Evolutionary conservation across 148 eudicot genomes (phyloP).

Genomic region (Vaccinium myrtillus): DNA sequence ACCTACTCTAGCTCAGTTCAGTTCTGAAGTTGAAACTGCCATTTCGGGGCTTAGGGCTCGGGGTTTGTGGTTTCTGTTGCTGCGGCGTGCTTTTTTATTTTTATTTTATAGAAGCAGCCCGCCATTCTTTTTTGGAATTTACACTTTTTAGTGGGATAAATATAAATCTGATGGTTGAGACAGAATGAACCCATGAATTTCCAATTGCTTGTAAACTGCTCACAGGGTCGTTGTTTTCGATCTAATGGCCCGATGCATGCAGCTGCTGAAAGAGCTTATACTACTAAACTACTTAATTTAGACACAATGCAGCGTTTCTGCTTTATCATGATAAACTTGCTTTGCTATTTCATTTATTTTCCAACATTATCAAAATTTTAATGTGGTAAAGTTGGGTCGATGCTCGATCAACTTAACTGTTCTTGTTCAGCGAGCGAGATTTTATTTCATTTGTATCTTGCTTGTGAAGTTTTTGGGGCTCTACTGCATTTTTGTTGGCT

Average conservation of each 20-base stretch:
- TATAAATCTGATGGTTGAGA: slow-evolving; percentile 11
- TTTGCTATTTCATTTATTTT: neutral
- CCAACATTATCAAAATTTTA: neutral
- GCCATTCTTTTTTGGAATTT: slow-evolving; percentile 24
- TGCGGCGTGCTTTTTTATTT: slow-evolving; percentile 43
- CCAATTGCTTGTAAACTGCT: neutral
- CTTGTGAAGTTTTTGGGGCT: too few species aligned
- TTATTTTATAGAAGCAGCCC: slow-evolving; percentile 48
- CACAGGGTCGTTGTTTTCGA: slow-evolving; percentile 49
- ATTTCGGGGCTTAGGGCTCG: neutral
- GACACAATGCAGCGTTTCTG: slow-evolving; percentile 29
- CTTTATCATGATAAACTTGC: slow-evolving; percentile 19
- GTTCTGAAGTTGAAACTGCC: slow-evolving; percentile 23
- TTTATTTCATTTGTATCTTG: neutral
- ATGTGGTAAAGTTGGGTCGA: neutral
- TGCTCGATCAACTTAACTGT: neutral
- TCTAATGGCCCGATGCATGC: slow-evolving; percentile 60
- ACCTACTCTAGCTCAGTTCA: slow-evolving; percentile 56
- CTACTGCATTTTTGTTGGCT: neutral
- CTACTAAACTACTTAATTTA: slow-evolving; percentile 3
- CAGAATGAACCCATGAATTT: slow-evolving; percentile 13
- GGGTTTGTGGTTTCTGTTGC: slow-evolving; percentile 19
- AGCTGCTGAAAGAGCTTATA: slow-evolving; percentile 48
- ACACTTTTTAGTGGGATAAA: neutral
- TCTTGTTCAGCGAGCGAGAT: neutral